A percentile compares a stretch with the other conserved stretches of the same genome.
Conservation (phyloP, 768 basidiomycete genomes). For the Phanerochaete carnosa region DNA sequence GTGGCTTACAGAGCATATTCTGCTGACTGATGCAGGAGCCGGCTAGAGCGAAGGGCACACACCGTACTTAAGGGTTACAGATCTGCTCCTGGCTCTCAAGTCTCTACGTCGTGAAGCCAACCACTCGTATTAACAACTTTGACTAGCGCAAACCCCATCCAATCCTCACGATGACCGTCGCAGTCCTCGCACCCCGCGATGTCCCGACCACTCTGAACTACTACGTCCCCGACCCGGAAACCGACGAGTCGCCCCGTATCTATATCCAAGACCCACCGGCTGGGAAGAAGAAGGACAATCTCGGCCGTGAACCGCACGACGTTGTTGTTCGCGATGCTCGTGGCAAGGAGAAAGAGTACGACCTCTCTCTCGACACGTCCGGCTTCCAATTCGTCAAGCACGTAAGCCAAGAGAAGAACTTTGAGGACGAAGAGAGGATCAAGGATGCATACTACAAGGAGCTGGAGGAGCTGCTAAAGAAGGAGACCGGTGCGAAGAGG, state of each 20-base stretch:
- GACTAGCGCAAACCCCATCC: too few relatives aligned
- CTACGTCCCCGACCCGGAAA: conserved; percentile 19
- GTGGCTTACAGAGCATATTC: neutral
- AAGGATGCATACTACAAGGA: conserved; percentile 38
- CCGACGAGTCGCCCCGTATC: conserved; percentile 31
- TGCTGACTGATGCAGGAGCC: neutral
- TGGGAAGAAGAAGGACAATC: conserved; percentile 24
- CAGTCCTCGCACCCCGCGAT: conserved; percentile 29
- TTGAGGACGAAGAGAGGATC: conserved; percentile 38
- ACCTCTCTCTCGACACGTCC: conserved; percentile 31
- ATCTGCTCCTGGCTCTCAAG: too few relatives aligned
- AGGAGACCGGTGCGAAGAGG: conserved; percentile 34
- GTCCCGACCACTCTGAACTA: conserved; percentile 39
- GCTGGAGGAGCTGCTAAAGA: conserved; percentile 38
- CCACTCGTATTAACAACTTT: too few relatives aligned
- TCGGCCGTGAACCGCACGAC: conserved; percentile 25
- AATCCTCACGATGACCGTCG: conserved; percentile 19
- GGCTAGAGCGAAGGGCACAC: neutral
- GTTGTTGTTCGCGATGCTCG: conserved; percentile 29
- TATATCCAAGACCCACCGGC: conserved; percentile 24
- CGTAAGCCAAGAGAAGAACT: conserved; percentile 35
- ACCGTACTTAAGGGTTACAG: neutral
- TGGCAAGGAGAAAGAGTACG: conserved; percentile 25
- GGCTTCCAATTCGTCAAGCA: conserved; percentile 41
- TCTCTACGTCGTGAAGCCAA: too few relatives aligned